These are phyloP conservation scores for Phaeolepiota aurea DNA, from an alignment of 768 basidiomycete species.

Conservation along the genomic window DNA sequence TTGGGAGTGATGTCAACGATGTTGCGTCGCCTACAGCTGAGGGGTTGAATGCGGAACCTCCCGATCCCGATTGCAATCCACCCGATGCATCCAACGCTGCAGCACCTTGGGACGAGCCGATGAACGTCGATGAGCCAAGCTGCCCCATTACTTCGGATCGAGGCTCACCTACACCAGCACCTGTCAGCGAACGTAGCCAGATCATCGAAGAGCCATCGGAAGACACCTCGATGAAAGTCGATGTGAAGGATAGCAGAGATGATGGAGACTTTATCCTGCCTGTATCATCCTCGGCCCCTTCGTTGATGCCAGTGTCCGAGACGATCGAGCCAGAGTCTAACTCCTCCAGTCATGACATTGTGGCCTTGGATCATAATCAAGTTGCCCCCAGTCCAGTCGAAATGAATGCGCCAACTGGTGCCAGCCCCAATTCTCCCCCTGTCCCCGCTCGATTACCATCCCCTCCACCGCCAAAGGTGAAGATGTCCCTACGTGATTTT, in stretches of 20 bases:
- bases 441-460: conserved; percentile 4
- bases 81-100: background rate
- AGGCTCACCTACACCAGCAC: background rate
- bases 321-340: background rate
- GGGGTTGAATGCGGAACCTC: background rate
- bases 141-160: background rate
- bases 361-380: background rate
- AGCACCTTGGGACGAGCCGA: background rate
- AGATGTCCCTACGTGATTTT: conserved; percentile 54
- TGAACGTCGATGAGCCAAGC: background rate
- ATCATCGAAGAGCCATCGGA: background rate
- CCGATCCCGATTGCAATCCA: background rate
- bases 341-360: background rate
- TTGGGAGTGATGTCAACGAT: background rate
- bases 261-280: background rate
- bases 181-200: background rate
- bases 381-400: background rate
- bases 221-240: background rate
- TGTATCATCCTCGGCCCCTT: background rate
- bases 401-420: background rate
- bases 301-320: background rate
- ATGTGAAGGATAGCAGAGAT: background rate
- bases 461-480: conserved; percentile 32
- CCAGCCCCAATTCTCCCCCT: conserved; percentile 6
- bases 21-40: no score